Percentiles rank a stretch among this genome's conserved stretches.
Evolutionary conservation across 2,329 filamentous ascomycete species (phyloP).

Genomic region (Cladosporium colombiae): DNA sequence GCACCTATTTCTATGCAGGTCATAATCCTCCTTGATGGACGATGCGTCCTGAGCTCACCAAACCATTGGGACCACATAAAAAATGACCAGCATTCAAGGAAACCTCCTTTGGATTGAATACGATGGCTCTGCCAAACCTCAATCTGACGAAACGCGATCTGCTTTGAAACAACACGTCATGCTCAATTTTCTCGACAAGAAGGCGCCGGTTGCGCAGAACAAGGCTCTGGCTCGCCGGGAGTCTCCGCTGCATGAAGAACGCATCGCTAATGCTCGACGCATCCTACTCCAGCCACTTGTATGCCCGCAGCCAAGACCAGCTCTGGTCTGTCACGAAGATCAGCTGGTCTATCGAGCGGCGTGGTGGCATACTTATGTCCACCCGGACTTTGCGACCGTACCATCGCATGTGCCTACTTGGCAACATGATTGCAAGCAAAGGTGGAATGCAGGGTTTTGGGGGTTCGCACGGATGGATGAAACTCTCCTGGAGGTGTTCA

Average conservation of each 20-base stretch:
- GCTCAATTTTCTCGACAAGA: conserved; percentile 2
- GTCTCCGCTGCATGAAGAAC: background rate
- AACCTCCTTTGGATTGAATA: background rate
- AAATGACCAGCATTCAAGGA: background rate
- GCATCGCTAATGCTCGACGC: background rate
- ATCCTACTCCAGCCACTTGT: background rate
- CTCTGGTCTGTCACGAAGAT: conserved; percentile 4
- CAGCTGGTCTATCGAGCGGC: conserved; percentile 2
- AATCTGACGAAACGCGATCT: background rate
- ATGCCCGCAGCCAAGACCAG: conserved; percentile 3
- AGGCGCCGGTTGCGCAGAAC: background rate
- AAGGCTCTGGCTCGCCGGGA: background rate
- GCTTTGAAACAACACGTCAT: conserved; percentile 8
- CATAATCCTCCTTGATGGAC: background rate
- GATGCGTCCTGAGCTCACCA: background rate
- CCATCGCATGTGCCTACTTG: background rate
- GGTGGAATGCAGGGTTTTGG: background rate
- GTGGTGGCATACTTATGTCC: conserved; percentile 6
- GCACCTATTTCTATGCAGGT: background rate
- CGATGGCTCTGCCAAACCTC: background rate
- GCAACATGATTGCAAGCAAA: conserved; percentile 1
- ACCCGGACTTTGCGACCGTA: background rate
- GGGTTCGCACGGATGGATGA: background rate
- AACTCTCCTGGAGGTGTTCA: background rate
- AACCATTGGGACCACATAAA: background rate